These are phyloP conservation scores for Stygiomarasmius scandens DNA, from an alignment of 1,284 basidiomycete species.

Conservation along the genomic window DNA sequence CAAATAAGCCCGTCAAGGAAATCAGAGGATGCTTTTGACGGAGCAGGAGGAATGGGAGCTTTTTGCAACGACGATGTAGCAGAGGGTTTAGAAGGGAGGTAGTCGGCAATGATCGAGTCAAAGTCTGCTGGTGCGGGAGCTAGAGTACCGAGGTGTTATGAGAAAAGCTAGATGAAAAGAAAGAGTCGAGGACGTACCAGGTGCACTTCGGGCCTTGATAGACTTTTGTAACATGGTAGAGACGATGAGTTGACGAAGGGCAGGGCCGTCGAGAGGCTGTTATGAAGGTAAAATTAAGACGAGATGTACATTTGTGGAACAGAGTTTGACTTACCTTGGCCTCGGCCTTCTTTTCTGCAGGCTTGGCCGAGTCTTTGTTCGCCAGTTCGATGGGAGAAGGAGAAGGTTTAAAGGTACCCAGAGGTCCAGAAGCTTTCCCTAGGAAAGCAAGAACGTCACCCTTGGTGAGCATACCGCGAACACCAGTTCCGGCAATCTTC, in stretches of 20 bases:
- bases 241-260: constrained; percentile 74
- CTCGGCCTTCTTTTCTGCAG: constrained; percentile 36
- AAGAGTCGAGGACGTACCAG: constrained; percentile 36
- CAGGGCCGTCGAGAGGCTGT: constrained; percentile 68
- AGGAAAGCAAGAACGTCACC: constrained; percentile 85
- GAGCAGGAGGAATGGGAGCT: constrained; percentile 19
- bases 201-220: constrained; percentile 49
- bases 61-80: constrained; percentile 23
- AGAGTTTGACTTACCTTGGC: constrained; percentile 32
- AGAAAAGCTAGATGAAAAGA: constrained; percentile 11
- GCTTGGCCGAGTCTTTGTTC: constrained; percentile 20
- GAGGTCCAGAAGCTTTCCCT: constrained; percentile 78
- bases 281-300: not conserved
- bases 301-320: constrained; percentile 12
- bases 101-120: constrained; percentile 73
- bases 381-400: constrained; percentile 32
- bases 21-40: constrained; percentile 20
- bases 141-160: constrained; percentile 26
- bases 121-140: constrained; percentile 53
- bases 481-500: constrained; percentile 76
- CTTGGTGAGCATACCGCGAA: constrained; percentile 89
- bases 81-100: constrained; percentile 44
- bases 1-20: constrained; percentile 32
- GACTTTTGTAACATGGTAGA: constrained; percentile 67
- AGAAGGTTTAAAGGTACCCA: constrained; percentile 68